Conservation (phyloP, 1,284 basidiomycete genomes). For the Trichosporon faecale region DNA sequence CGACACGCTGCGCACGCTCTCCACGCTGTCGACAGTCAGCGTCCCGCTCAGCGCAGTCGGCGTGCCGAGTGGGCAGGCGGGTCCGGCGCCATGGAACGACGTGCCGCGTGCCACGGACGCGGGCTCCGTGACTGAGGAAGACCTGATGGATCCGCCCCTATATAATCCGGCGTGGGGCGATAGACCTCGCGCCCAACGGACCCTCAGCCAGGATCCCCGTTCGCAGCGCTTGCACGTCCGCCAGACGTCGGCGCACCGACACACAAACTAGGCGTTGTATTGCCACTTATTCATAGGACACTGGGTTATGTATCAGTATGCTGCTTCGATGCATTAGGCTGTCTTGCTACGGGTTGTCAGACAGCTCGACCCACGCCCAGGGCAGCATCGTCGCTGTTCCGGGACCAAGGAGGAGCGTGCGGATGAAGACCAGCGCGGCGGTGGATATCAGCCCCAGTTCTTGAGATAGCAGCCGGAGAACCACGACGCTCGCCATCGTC, state of each 20-base stretch:
- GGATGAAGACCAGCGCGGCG: too few relatives aligned
- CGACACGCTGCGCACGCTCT: not conserved
- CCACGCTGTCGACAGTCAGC: not conserved
- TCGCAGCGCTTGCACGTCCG: not conserved
- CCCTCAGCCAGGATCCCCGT: not conserved
- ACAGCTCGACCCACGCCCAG: too few relatives aligned
- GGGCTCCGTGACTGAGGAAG: not conserved
- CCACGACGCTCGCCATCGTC: too few relatives aligned
- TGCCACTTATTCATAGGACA: not conserved
- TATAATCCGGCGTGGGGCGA: not conserved
- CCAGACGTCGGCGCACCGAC: not conserved
- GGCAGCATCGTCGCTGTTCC: too few relatives aligned
- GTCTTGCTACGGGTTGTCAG: too few relatives aligned
- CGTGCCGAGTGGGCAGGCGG: not conserved
- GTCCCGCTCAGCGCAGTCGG: conserved; percentile 5
- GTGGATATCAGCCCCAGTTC: too few relatives aligned
- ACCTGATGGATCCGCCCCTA: not conserved
- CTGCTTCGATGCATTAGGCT: not conserved
- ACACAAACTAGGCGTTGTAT: not conserved
- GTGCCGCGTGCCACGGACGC: not conserved
- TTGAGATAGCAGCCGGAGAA: too few relatives aligned
- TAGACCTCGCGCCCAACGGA: not conserved
- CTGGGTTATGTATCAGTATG: not conserved
- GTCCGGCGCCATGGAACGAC: not conserved
- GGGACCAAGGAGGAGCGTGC: too few relatives aligned